Base-by-base conservation (phyloP, 805 yeast species). In the Scheffersomyces stipitis region DNA sequence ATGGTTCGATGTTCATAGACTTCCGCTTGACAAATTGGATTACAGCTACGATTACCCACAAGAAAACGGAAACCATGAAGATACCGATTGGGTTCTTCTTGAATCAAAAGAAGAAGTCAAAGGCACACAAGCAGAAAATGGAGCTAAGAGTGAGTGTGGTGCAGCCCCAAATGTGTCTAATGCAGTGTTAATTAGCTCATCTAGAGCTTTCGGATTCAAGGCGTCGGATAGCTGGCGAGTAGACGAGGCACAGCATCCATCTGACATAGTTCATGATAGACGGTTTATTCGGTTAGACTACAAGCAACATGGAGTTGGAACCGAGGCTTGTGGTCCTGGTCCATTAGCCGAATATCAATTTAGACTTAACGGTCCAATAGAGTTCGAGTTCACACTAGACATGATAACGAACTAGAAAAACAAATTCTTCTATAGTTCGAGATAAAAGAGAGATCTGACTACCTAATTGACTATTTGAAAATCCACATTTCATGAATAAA, bases 61-160 rank as follows among this genome's bases (percentile, higher is more conserved):
- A 42, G 68, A 63, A 29, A 57, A 54, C 34, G 67, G 68, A 18
- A 64, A 62, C 40, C 59, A 60, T 22, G 44, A 49, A 17, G 64
- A 53, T 29, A 56, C 62, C 8, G 45, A 56, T 12, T 61, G 64
- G 66, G 39, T 56, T 9, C n/a, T n/a, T n/a, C n/a, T n/a, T n/a
- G n/a, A n/a, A n/a, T n/a, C n/a, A n/a, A n/a, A n/a, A n/a, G n/a
- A n/a, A n/a, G n/a, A n/a, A n/a, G n/a, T n/a, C n/a, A n/a, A n/a
- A n/a, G n/a, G n/a, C n/a, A n/a, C n/a, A n/a, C 26, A 33, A 15
- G 22, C 41, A n/a, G 37, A 39, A 24, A 29, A 26, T n/a, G 33
- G 18, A 9, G 24, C 34, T 7, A 17, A 39, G 9, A 10, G 15
- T 8, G 49, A 40, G 8, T 31, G n/a, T n/a, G n/a, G n/a, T n/a